phyloP scores from a whole-genome alignment of 169 alveolate species.

The Babesia ovis region DNA sequence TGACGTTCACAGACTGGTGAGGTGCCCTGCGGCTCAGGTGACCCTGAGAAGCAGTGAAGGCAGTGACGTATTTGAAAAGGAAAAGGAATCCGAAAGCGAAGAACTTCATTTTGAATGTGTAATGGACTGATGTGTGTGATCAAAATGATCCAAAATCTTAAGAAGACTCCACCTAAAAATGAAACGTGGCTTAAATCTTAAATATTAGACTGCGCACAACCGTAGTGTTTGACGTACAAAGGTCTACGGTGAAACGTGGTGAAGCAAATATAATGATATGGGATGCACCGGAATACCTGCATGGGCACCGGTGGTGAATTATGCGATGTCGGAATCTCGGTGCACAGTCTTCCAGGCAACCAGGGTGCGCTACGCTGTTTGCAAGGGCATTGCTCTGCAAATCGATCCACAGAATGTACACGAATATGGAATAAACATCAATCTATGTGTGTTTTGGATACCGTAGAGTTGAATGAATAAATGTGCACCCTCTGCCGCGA shows the following conservation, averaged over 20 bases:
- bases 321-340: conserved; percentile 25
- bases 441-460: not conserved
- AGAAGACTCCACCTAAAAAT: not conserved
- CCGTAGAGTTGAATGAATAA: not conserved
- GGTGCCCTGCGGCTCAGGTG: conserved; percentile 5
- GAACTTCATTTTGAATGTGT: conserved; percentile 25
- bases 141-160: not conserved
- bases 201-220: conserved; percentile 1
- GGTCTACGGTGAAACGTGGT: not conserved
- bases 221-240: not conserved
- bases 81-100: not conserved
- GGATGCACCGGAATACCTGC: conserved; percentile 4
- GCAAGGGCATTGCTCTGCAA: no score
- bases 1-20: not conserved
- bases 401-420: no score
- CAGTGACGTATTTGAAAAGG: not conserved
- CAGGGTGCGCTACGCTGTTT: conserved; percentile 18
- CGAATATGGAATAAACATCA: no score
- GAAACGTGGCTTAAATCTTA: not conserved
- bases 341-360: conserved; percentile 1
- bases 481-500: no score
- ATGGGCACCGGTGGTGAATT: not conserved
- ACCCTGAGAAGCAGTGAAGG: not conserved
- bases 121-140: not conserved
- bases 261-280: not conserved